phyloP scores from a whole-genome alignment of 169 alveolate genomes.

The Plasmodium knowlesi region DNA sequence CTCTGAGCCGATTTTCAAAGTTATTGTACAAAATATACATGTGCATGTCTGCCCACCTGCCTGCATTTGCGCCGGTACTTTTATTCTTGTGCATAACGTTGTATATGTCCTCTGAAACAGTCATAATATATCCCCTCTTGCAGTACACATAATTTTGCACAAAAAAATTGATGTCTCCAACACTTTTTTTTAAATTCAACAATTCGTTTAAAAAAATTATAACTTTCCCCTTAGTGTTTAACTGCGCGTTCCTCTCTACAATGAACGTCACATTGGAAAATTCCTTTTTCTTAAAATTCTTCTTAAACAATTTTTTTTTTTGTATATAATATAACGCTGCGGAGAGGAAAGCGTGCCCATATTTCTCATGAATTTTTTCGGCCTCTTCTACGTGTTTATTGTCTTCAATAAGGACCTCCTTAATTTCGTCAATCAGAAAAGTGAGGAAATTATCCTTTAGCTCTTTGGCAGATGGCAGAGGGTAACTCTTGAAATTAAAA shows the following conservation, averaged over 20 bases:
- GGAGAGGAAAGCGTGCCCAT: conserved; percentile 54
- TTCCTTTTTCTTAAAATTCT: conserved; percentile 15
- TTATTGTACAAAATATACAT: conserved; percentile 68
- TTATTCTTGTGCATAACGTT: conserved; percentile 71
- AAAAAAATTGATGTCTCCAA: conserved; percentile 68
- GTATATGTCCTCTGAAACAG: conserved; percentile 64
- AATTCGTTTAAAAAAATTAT: conserved; percentile 38
- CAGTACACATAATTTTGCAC: conserved; percentile 68
- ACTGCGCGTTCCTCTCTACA: conserved; percentile 23
- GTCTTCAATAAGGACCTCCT: conserved; percentile 33
- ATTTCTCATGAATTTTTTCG: conserved; percentile 34
- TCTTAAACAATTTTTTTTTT: conserved; percentile 44
- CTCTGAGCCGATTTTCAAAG: conserved; percentile 20
- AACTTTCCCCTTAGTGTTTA: conserved; percentile 25
- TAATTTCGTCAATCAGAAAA: conserved; percentile 50
- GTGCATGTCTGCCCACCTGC: conserved; percentile 17
- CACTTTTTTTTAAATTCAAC: conserved; percentile 59
- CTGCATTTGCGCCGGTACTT: conserved; percentile 10
- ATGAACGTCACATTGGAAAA: conserved; percentile 51
- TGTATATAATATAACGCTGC: conserved; percentile 74
- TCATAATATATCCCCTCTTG: conserved; percentile 71
- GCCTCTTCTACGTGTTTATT: conserved; percentile 61
- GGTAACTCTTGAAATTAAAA: conserved; percentile 23
- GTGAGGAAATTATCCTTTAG: conserved; percentile 40
- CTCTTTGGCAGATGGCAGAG: conserved; percentile 28